A percentile compares a stretch with the other conserved stretches of the same genome.
phyloP scores from a whole-genome alignment of 176 grass and related monocot genomes.

The Canna indica region DNA sequence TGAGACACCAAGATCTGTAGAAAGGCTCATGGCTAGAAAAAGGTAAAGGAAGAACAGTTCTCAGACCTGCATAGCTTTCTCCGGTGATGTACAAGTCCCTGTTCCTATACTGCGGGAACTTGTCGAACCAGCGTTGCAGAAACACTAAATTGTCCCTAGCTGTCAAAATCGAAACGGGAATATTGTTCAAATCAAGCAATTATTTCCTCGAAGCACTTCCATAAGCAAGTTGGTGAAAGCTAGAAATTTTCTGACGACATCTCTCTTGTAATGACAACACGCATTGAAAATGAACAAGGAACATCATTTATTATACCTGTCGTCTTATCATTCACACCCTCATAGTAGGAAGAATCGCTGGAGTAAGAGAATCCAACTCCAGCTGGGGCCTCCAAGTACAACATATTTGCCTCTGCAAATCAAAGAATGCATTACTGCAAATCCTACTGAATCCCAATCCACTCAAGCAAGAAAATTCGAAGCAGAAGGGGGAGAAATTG shows the following conservation, averaged over 20 bases:
- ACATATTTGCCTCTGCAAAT: conserved; percentile 18
- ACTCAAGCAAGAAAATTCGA: neutral
- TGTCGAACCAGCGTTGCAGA: conserved; percentile 79
- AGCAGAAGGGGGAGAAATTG: neutral
- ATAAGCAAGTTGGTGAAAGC: neutral
- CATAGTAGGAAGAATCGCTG: conserved; percentile 10
- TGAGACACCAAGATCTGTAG: neutral
- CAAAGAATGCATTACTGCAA: neutral
- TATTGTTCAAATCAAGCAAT: neutral
- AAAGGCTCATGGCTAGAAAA: neutral
- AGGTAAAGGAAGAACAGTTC: neutral
- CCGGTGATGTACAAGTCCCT: conserved; percentile 83
- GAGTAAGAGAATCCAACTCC: conserved; percentile 24
- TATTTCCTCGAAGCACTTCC: neutral
- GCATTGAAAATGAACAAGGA: neutral
- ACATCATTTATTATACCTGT: conserved; percentile 1
- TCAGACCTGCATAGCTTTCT: conserved; percentile 93
- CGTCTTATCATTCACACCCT: conserved; percentile 14
- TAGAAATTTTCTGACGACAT: too few relatives aligned
- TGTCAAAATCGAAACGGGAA: conserved; percentile 45
- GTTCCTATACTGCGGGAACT: conserved; percentile 77
- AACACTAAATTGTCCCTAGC: conserved; percentile 86
- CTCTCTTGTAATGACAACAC: neutral
- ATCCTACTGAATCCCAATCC: neutral
- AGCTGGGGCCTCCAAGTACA: conserved; percentile 16